Evolutionary conservation across 371 early-diverging fungal species (phyloP).

Genomic region (Mucor plumbeus): DNA sequence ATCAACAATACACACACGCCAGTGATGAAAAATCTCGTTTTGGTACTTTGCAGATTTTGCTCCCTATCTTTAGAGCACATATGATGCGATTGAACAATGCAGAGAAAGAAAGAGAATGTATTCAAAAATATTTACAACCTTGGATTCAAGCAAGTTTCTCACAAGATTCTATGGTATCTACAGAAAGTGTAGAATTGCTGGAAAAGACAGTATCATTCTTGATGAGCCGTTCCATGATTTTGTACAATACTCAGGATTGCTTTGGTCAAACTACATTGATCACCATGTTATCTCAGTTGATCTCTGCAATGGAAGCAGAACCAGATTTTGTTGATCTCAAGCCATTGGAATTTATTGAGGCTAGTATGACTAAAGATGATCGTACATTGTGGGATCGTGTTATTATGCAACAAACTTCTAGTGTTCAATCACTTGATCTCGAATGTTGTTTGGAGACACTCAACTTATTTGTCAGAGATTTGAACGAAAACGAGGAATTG

Average conservation of each 20-base stretch:
- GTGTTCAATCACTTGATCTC: constrained; percentile 26
- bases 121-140: constrained; percentile 33
- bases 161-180: constrained; percentile 45
- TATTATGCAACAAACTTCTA: not conserved
- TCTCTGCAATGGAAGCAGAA: constrained; percentile 43
- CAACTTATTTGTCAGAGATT: constrained; percentile 33
- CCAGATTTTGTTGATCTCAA: constrained; percentile 54
- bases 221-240: constrained; percentile 31
- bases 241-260: not conserved
- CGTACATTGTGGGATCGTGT: constrained; percentile 23
- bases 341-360: constrained; percentile 38
- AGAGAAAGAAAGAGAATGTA: constrained; percentile 27
- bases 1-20: constrained; percentile 36
- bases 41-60: constrained; percentile 48
- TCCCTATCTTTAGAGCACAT: constrained; percentile 48
- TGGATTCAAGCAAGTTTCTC: constrained; percentile 38
- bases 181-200: constrained; percentile 43
- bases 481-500: constrained; percentile 29
- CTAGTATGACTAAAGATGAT: constrained; percentile 10
- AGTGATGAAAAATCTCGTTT: constrained; percentile 47
- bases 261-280: constrained; percentile 31
- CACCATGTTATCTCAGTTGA: constrained; percentile 33
- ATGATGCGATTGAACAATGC: constrained; percentile 25
- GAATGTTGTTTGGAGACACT: constrained; percentile 47
- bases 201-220: constrained; percentile 37